Percentiles rank a stretch among this genome's conserved stretches.
Conservation (phyloP, 352 stramenopile genomes). For the Phytophthora ramorum region DNA sequence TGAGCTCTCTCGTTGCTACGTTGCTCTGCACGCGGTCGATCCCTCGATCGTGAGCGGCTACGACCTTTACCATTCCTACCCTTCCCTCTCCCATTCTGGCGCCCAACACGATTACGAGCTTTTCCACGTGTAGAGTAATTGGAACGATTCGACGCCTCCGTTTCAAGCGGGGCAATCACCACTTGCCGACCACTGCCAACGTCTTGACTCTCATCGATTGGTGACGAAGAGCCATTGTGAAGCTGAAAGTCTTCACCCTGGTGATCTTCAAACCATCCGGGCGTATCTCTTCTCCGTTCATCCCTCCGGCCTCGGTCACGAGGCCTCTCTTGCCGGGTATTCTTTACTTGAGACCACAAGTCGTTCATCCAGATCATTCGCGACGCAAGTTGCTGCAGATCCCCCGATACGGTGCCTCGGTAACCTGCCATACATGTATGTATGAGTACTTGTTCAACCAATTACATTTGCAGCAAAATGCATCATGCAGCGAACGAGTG, state of each 20-base stretch:
- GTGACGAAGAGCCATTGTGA: constrained; percentile 15
- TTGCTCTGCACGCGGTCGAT: constrained; percentile 22
- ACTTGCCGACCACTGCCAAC: constrained; percentile 37
- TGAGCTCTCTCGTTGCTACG: constrained; percentile 5
- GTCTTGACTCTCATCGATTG: constrained; percentile 20
- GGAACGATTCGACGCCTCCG: constrained; percentile 7
- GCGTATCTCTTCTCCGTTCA: not conserved
- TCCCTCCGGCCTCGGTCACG: constrained; percentile 20
- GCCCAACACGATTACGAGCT: constrained; percentile 25
- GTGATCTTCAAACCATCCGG: constrained; percentile 36
- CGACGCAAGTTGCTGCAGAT: constrained; percentile 81
- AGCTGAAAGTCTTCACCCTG: constrained; percentile 19
- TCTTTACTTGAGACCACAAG: constrained; percentile 61
- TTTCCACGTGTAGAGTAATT: constrained; percentile 14
- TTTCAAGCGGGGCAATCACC: constrained; percentile 26
- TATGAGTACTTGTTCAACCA: constrained; percentile 1
- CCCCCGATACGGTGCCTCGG: constrained; percentile 70
- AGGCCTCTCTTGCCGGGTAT: constrained; percentile 4
- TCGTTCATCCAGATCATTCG: constrained; percentile 81
- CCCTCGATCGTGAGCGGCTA: constrained; percentile 39
- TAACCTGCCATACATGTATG: constrained; percentile 50
- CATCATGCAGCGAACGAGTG: not conserved
- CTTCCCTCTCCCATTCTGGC: constrained; percentile 26
- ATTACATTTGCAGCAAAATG: not conserved
- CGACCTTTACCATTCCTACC: constrained; percentile 27